Percentiles rank a stretch among this genome's conserved stretches.
Evolutionary conservation across 116 monocot species (phyloP).

Genomic region (Phalaenopsis hybrid): DNA sequence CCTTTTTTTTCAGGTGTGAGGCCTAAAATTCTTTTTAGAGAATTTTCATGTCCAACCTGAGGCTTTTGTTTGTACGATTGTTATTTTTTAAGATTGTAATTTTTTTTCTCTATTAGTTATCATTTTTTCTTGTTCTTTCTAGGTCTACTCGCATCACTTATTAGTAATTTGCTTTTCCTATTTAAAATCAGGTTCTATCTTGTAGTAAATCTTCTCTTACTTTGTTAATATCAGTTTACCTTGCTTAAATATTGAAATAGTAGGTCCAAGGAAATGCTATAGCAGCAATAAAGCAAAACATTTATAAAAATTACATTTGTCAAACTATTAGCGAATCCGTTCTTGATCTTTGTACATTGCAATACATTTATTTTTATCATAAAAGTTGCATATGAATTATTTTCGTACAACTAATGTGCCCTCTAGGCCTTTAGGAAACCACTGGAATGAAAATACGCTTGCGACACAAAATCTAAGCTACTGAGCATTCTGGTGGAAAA

Average conservation of each 20-base stretch:
- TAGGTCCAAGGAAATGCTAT: neutral
- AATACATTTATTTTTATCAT: constrained; percentile 2
- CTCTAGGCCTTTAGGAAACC: neutral
- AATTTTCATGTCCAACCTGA: neutral
- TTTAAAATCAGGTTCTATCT: neutral
- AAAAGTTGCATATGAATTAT: neutral
- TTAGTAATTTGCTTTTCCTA: neutral
- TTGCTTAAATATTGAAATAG: neutral
- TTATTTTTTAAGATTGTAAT: neutral
- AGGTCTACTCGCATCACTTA: neutral
- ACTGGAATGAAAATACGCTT: constrained; percentile 1
- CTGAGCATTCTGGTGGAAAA: constrained; percentile 36
- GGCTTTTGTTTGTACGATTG: neutral
- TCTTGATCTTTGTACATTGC: constrained; percentile 3
- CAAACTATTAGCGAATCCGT: neutral
- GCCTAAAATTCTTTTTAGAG: no score
- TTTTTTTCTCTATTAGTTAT: neutral
- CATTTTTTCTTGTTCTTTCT: neutral
- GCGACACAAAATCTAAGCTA: constrained; percentile 9
- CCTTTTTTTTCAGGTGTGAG: neutral
- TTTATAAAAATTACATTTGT: constrained; percentile 1
- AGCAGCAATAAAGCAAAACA: neutral
- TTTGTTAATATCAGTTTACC: neutral
- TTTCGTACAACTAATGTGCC: neutral
- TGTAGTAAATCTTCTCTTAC: neutral